These are phyloP conservation scores for Taiwanofungus camphoratus DNA, from an alignment of 1,284 basidiomycete species.

Conservation along the genomic window DNA sequence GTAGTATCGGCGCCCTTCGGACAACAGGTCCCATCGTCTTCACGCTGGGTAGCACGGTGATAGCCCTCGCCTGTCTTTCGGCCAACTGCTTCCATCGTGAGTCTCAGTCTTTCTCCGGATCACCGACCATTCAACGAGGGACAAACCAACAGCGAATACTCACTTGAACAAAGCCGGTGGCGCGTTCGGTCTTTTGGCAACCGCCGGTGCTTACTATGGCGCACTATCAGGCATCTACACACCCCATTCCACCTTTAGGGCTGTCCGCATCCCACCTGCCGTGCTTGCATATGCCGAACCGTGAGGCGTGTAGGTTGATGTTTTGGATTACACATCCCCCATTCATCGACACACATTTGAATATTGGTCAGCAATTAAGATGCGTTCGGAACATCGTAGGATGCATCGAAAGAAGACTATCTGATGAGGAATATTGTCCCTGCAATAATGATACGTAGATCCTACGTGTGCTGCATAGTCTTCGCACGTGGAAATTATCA, in stretches of 20 bases:
- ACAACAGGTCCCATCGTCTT: conserved; percentile 6
- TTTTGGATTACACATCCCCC: background rate
- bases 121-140: background rate
- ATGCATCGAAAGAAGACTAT: no score
- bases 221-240: conserved; percentile 9
- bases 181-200: conserved; percentile 9
- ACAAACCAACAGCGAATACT: conserved; percentile 2
- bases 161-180: conserved; percentile 8
- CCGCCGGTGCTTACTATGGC: conserved; percentile 10
- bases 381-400: no score
- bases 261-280: conserved; percentile 8
- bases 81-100: conserved; percentile 10
- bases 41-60: conserved; percentile 10
- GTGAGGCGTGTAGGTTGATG: conserved; percentile 2
- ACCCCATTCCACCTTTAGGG: conserved; percentile 7
- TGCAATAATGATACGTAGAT: no score
- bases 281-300: conserved; percentile 10
- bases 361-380: no score
- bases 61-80: conserved; percentile 8
- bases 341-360: no score
- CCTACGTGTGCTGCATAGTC: no score
- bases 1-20: conserved; percentile 10
- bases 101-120: background rate
- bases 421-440: no score
- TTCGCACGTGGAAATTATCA: no score